A percentile compares a stretch with the other conserved stretches of the same genome.
Evolutionary conservation across 805 yeast species (phyloP).

Genomic region (Alloascoidea africana): DNA sequence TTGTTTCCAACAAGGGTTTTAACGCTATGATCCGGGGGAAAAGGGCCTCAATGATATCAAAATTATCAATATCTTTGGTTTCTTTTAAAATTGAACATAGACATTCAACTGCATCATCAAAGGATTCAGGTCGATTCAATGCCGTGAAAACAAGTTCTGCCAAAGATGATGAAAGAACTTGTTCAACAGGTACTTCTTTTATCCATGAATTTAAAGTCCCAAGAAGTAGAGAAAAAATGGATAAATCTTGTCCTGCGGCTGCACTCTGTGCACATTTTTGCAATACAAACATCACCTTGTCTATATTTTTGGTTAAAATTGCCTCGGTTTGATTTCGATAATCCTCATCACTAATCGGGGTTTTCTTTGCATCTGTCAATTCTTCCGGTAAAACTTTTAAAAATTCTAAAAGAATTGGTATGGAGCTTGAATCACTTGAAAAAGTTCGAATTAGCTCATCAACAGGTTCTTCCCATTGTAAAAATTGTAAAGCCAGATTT

Average conservation of each 20-base stretch:
- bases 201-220: slow-evolving; percentile 87
- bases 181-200: slow-evolving; percentile 63
- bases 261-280: slow-evolving; percentile 30
- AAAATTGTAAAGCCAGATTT: slow-evolving; percentile 63
- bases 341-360: slow-evolving; percentile 74
- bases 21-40: slow-evolving; percentile 54
- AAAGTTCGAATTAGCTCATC: slow-evolving; percentile 45
- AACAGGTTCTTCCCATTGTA: slow-evolving; percentile 59
- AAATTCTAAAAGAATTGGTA: slow-evolving; percentile 53
- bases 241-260: slow-evolving; percentile 13
- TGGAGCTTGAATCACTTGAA: slow-evolving; percentile 21
- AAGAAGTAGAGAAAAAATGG: slow-evolving; percentile 31
- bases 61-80: slow-evolving; percentile 49
- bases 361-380: slow-evolving; percentile 56
- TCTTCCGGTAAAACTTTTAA: slow-evolving; percentile 87
- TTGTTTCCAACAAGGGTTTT: slow-evolving; percentile 31
- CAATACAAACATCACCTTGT: slow-evolving; percentile 48
- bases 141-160: slow-evolving; percentile 56
- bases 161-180: slow-evolving; percentile 49
- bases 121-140: slow-evolving; percentile 40
- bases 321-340: slow-evolving; percentile 46
- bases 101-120: slow-evolving; percentile 80
- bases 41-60: slow-evolving; percentile 46
- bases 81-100: slow-evolving; percentile 69
- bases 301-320: slow-evolving; percentile 52